Percentiles rank a stretch among this genome's conserved stretches.
Conservation (phyloP, 768 basidiomycete species). For the Boletus reticuloceps region DNA sequence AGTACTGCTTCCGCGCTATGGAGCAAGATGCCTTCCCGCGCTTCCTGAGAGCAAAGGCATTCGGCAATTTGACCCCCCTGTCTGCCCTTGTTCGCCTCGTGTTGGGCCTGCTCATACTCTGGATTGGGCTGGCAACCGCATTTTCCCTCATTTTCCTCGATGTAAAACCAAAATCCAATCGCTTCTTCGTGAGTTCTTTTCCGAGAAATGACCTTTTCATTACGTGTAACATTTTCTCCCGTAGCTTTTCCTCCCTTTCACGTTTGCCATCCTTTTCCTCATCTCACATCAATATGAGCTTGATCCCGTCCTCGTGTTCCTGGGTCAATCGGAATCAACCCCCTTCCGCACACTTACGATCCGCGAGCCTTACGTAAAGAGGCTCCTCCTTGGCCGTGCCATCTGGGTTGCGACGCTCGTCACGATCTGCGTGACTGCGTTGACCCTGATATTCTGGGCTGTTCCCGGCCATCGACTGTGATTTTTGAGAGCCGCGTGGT, state of each 20-base stretch:
- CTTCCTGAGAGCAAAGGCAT: conserved; percentile 96
- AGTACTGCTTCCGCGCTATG: conserved; percentile 95
- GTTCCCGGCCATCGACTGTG: conserved; percentile 92
- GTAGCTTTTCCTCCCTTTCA: conserved; percentile 93
- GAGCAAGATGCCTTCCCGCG: conserved; percentile 93
- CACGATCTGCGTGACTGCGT: conserved; percentile 66
- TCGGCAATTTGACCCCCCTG: conserved; percentile 93
- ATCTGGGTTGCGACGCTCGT: conserved; percentile 88
- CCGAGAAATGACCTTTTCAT: not conserved
- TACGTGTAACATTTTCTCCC: conserved; percentile 1
- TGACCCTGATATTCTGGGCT: conserved; percentile 93
- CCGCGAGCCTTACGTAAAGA: conserved; percentile 91
- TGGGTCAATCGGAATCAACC: conserved; percentile 93
- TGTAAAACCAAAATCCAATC: conserved; percentile 84
- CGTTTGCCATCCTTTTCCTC: conserved; percentile 85
- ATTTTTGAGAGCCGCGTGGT: conserved; percentile 1
- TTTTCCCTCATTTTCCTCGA: conserved; percentile 95
- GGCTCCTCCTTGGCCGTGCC: conserved; percentile 84
- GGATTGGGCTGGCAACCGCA: conserved; percentile 90
- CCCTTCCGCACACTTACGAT: conserved; percentile 93
- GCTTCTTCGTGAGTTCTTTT: conserved; percentile 82
- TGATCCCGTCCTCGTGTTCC: conserved; percentile 91
- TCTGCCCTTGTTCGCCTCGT: conserved; percentile 85
- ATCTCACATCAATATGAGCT: conserved; percentile 97
- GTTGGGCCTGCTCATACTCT: conserved; percentile 79